Conservation (phyloP, 148 eudicot species). For the Rhododendron williamsianum region DNA sequence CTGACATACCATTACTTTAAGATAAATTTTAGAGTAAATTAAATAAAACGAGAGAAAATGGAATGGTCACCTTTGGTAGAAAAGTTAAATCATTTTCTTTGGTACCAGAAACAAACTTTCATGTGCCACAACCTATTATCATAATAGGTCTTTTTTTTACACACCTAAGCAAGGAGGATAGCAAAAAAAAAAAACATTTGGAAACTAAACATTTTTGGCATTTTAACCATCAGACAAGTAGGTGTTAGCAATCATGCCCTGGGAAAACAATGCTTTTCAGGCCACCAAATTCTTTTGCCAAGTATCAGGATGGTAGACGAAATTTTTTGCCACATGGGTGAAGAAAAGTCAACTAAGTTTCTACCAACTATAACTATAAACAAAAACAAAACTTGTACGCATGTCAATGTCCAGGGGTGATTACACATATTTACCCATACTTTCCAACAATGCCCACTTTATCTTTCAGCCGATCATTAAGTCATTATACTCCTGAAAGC, state of each 20-base stretch:
- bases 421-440: background rate
- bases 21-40: background rate
- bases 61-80: background rate
- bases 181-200: no score
- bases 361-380: background rate
- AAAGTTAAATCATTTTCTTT: background rate
- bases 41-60: background rate
- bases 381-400: background rate
- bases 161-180: background rate
- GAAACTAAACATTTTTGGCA: background rate
- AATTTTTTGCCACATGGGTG: background rate
- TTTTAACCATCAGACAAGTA: background rate
- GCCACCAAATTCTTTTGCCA: background rate
- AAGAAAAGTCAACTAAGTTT: background rate
- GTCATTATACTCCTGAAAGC: background rate
- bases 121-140: background rate
- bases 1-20: background rate
- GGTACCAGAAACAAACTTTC: conserved; percentile 3
- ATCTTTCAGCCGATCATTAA: background rate
- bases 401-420: background rate
- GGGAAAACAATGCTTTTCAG: background rate
- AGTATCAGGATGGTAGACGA: background rate
- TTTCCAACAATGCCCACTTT: background rate
- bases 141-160: background rate
- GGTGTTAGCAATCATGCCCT: background rate